Evolutionary conservation across 805 yeast species (phyloP), one percentile per base, ranked within the genome.

Genomic region (Saccharomycopsis sp.): DNA sequence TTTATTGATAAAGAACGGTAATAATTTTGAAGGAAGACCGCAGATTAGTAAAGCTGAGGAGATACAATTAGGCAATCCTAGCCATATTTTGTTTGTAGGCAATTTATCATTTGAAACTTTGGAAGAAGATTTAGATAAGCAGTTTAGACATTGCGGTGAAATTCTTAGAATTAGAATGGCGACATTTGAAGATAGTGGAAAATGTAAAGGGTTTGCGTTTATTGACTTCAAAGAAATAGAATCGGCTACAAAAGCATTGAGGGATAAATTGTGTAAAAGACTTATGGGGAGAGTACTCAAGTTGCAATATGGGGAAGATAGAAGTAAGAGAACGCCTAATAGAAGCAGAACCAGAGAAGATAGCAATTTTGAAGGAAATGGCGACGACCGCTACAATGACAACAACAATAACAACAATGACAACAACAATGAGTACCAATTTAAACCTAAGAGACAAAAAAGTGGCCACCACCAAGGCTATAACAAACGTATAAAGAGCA

Each of bases 151-250:
- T 56, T 88, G 95, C 65, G 97, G 97, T 32, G 88, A 84, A 51
- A 90, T 94, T 48, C 65, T 70, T 23, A 77, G 77, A 53, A 77
- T 90, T 43, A 76, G 98, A 62, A 90, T 89, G 94, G 97, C 97
- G 3, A 89, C 98, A n/a, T 90, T 90, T 64, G 88, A 93, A 64
- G 98, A 90, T 60, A 68, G 84, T 41, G 97, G 97, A 1, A 90
- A 89, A 60, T 90, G 97, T 69, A 93, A 93, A 63, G 97, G 97
- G 1, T 90, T 90, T 67, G 88, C 96, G 1, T 90, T 93, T 58
- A 67, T 90, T 28, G 97, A 90, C 62, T 90, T 89, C 65, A 75
- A 69, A 51, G 81, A 79, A 52, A 85, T 82, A 51, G 78, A 75
- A 31, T 89, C 93, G 6, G 89, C 96, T 24, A 84, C 93, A 0